Evolutionary conservation across 345 rosid species (phyloP).

Genomic region (Citrus glauca): DNA sequence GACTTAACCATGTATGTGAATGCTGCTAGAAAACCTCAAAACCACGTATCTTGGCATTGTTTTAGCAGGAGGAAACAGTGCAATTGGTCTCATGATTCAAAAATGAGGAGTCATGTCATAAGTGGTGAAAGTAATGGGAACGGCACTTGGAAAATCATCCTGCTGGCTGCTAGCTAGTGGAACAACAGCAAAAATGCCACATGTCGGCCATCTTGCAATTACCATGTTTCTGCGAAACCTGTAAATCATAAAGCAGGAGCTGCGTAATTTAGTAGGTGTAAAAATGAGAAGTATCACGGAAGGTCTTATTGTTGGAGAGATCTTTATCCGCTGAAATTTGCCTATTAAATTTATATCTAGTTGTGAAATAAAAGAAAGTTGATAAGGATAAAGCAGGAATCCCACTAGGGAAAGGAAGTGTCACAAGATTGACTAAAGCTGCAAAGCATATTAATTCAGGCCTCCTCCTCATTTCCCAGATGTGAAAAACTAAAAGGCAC

Average conservation of each 20-base stretch:
- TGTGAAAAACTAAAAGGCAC: too few relatives aligned
- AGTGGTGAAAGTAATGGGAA: background rate
- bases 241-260: background rate
- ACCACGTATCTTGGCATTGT: background rate
- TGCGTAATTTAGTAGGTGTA: background rate
- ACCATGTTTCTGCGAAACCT: background rate
- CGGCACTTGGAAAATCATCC: constrained; percentile 13
- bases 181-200: constrained; percentile 1
- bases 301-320: background rate
- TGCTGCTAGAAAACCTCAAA: background rate
- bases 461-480: too few relatives aligned
- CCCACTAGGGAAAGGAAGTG: background rate
- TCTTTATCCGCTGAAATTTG: background rate
- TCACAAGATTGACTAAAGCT: constrained; percentile 25
- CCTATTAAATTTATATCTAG: background rate
- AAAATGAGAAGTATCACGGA: background rate
- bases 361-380: background rate
- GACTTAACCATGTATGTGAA: background rate
- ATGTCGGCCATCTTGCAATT: constrained; percentile 9
- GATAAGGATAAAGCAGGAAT: background rate
- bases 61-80: background rate
- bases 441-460: background rate
- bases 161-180: background rate
- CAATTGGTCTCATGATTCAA: background rate
- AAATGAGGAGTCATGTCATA: constrained; percentile 6